phyloP scores from a whole-genome alignment of 2,329 filamentous ascomycete genomes.

The Apiospora malaysiana region DNA sequence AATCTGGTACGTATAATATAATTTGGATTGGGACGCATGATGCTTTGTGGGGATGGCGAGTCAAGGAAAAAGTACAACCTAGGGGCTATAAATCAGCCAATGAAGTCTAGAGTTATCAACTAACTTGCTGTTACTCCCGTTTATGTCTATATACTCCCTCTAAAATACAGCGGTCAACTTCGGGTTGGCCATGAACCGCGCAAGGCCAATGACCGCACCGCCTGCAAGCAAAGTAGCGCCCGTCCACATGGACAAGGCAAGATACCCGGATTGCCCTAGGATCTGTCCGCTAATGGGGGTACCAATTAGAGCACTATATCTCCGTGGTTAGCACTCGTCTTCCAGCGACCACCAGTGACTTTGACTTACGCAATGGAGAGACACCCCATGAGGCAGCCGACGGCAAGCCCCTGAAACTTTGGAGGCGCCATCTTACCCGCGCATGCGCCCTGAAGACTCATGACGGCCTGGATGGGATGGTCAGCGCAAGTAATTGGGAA shows the following conservation, averaged over 20 bases:
- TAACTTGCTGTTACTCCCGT: too few species aligned
- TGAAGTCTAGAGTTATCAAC: too few species aligned
- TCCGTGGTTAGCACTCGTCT: neutral
- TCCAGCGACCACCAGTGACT: neutral
- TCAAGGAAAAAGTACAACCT: too few species aligned
- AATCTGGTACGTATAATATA: too few species aligned
- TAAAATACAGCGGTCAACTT: neutral
- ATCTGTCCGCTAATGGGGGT: slow-evolving; percentile 49
- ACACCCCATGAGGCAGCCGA: slow-evolving; percentile 49
- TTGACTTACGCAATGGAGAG: slow-evolving; percentile 48
- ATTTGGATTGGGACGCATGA: too few species aligned
- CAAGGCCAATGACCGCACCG: slow-evolving; percentile 34
- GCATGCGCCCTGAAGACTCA: slow-evolving; percentile 53
- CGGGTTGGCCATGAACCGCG: neutral
- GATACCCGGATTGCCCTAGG: slow-evolving; percentile 44
- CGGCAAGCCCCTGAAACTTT: slow-evolving; percentile 46
- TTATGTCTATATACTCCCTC: too few species aligned
- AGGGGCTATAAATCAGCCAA: too few species aligned
- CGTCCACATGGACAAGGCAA: slow-evolving; percentile 46
- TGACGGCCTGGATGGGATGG: slow-evolving; percentile 44
- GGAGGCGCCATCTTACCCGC: slow-evolving; percentile 47
- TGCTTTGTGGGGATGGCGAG: too few species aligned
- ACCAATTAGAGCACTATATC: slow-evolving; percentile 44
- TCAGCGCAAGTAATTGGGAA: neutral
- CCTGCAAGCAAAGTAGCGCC: slow-evolving; percentile 39